Percentiles rank a stretch among this genome's conserved stretches.
phyloP scores from a whole-genome alignment of 306 rosid genomes.

The Leucaena leucocephala region DNA sequence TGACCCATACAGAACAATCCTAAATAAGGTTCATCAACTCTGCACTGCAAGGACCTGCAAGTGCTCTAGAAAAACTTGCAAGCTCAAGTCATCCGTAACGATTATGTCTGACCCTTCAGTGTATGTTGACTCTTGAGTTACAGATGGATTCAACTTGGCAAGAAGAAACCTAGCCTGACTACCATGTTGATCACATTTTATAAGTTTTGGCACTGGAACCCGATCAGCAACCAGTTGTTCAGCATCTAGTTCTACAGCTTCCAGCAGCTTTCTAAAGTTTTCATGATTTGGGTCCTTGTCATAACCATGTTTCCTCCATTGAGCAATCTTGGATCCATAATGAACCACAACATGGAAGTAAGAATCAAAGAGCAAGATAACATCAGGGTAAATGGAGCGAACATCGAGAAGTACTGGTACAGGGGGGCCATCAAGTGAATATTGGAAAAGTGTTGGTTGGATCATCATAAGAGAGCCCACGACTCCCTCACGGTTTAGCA shows the following conservation, averaged over 20 bases:
- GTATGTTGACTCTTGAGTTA: conserved; percentile 79
- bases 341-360: conserved; percentile 87
- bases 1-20: conserved; percentile 26
- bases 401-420: conserved; percentile 84
- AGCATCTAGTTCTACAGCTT: conserved; percentile 85
- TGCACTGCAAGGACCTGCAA: conserved; percentile 88
- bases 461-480: conserved; percentile 88
- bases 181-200: conserved; percentile 86
- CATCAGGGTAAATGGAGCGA: conserved; percentile 76
- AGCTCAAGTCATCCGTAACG: conserved; percentile 88
- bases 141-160: conserved; percentile 91
- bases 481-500: conserved; percentile 87
- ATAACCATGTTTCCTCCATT: conserved; percentile 87
- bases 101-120: conserved; percentile 77
- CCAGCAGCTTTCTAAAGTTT: conserved; percentile 77
- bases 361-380: conserved; percentile 84
- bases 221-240: conserved; percentile 69
- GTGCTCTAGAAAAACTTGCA: conserved; percentile 86
- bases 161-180: conserved; percentile 96
- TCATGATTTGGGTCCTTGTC: conserved; percentile 80
- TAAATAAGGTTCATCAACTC: conserved; percentile 49
- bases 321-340: conserved; percentile 78
- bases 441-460: conserved; percentile 84
- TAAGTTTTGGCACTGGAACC: conserved; percentile 73
- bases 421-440: conserved; percentile 90